phyloP scores from a whole-genome alignment of 176 grass and related monocot species.

The Cocos nucifera region DNA sequence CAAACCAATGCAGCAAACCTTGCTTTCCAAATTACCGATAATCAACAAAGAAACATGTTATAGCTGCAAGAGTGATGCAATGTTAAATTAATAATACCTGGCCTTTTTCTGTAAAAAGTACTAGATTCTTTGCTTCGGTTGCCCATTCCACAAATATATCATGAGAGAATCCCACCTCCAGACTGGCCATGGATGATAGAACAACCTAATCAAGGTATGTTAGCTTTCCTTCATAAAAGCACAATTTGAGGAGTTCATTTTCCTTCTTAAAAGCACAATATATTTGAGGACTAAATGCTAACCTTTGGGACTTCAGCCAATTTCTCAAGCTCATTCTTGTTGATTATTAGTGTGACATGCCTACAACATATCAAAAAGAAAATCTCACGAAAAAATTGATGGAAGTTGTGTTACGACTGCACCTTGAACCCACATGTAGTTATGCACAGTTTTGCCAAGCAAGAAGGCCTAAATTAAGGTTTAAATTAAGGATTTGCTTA shows the following conservation, averaged over 20 bases:
- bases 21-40: too few relatives aligned
- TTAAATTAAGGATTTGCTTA: too few relatives aligned
- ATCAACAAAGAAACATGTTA: too few relatives aligned
- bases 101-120: slow-evolving; percentile 92
- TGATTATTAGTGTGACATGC: slow-evolving; percentile 71
- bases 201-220: slow-evolving; percentile 54
- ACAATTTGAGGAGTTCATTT: background rate
- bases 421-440: too few relatives aligned
- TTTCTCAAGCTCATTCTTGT: slow-evolving; percentile 79
- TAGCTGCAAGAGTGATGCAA: too few relatives aligned
- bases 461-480: too few relatives aligned
- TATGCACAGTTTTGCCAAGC: too few relatives aligned
- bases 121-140: slow-evolving; percentile 71
- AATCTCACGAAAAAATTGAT: too few relatives aligned
- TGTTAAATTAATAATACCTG: slow-evolving; percentile 40
- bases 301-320: slow-evolving; percentile 77
- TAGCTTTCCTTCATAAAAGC: slow-evolving; percentile 25
- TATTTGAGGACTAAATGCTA: slow-evolving; percentile 13
- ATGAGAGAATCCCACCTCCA: slow-evolving; percentile 97
- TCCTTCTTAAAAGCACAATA: background rate
- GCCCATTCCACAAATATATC: slow-evolving; percentile 98
- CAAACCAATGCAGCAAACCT: too few relatives aligned
- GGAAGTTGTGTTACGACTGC: too few relatives aligned
- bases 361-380: slow-evolving; percentile 31
- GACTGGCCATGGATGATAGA: slow-evolving; percentile 88